A percentile compares a stretch with the other conserved stretches of the same genome.
These are phyloP conservation scores for Malassezia sp. DNA, from an alignment of 1,284 basidiomycete species.

Conservation along the genomic window DNA sequence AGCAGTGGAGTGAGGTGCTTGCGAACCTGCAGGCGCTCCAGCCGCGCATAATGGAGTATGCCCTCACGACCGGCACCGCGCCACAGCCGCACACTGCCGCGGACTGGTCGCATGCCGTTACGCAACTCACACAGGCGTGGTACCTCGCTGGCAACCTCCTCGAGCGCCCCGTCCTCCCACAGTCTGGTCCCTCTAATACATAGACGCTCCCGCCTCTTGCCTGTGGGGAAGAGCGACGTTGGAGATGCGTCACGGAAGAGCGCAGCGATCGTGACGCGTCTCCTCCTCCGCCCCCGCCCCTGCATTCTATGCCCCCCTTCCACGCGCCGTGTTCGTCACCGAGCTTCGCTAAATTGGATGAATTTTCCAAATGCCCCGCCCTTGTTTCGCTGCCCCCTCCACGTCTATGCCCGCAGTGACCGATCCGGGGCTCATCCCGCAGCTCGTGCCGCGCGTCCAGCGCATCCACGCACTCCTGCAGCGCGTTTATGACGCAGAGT, in stretches of 20 bases:
- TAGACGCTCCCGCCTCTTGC: too few relatives aligned
- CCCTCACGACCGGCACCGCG: slow-evolving; percentile 11
- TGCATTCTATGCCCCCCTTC: too few relatives aligned
- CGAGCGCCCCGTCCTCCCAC: slow-evolving; percentile 7
- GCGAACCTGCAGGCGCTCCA: slow-evolving; percentile 14
- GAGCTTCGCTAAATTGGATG: too few relatives aligned
- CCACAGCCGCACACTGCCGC: slow-evolving; percentile 11
- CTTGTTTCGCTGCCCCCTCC: too few relatives aligned
- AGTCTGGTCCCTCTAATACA: too few relatives aligned
- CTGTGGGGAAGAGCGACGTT: too few relatives aligned
- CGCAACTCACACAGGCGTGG: slow-evolving; percentile 16
- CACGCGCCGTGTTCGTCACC: too few relatives aligned
- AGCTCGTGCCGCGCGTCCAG: slow-evolving; percentile 8
- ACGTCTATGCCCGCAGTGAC: too few relatives aligned
- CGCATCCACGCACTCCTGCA: slow-evolving; percentile 2
- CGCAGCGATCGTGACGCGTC: too few relatives aligned
- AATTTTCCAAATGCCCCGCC: too few relatives aligned
- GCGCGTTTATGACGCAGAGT: slow-evolving; percentile 3
- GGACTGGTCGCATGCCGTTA: slow-evolving; percentile 15
- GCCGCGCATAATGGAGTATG: slow-evolving; percentile 16
- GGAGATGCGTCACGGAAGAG: too few relatives aligned
- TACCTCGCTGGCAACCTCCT: slow-evolving; percentile 12
- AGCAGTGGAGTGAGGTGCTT: slow-evolving; percentile 17
- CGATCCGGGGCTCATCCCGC: slow-evolving; percentile 8
- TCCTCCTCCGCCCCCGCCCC: background rate